Evolutionary conservation across 2,329 filamentous ascomycete genomes (phyloP).

Genomic region (Chaetomiaceae sp.): DNA sequence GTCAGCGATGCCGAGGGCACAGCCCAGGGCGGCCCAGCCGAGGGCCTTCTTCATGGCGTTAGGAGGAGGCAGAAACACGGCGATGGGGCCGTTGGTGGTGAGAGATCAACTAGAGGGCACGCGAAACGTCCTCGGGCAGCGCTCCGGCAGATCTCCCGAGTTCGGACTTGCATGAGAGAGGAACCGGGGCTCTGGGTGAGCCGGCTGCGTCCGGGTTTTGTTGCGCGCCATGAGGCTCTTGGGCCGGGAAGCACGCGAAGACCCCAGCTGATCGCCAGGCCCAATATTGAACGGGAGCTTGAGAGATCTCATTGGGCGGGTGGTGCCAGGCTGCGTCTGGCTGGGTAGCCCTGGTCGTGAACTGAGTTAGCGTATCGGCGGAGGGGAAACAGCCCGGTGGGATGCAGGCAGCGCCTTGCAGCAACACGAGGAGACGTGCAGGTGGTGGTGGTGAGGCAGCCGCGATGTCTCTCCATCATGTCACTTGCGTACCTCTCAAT

Average conservation of each 20-base stretch:
- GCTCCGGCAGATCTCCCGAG: neutral
- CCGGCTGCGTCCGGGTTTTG: constrained; percentile 4
- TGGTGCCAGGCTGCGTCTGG: neutral
- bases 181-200: neutral
- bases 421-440: too few species aligned
- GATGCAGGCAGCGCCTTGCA: too few species aligned
- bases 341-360: neutral
- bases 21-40: constrained; percentile 21
- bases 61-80: neutral
- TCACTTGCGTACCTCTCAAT: too few species aligned
- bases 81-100: neutral
- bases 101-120: neutral
- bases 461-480: too few species aligned
- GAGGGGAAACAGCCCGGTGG: too few species aligned
- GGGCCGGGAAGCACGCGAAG: neutral
- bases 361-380: too few species aligned
- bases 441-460: too few species aligned
- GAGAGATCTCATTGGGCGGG: constrained; percentile 4
- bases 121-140: neutral
- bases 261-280: constrained; percentile 4
- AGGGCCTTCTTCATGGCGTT: constrained; percentile 22
- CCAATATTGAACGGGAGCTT: constrained; percentile 1
- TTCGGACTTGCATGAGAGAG: neutral
- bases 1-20: constrained; percentile 17
- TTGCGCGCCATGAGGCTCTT: constrained; percentile 10